A percentile compares a stretch with the other conserved stretches of the same genome.
Evolutionary conservation across 78 protist species (phyloP).

Genomic region (Acrasis kona): DNA sequence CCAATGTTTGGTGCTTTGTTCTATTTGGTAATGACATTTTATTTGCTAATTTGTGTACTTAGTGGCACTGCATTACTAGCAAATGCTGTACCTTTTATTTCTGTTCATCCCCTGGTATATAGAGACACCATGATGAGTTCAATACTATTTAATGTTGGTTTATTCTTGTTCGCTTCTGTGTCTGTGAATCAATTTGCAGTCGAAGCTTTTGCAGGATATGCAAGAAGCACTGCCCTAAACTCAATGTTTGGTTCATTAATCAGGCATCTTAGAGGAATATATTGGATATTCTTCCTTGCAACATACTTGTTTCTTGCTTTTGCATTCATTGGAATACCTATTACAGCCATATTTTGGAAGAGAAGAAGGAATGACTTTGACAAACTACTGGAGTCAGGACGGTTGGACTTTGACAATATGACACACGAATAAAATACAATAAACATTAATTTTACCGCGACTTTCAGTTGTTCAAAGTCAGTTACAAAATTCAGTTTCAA

Average conservation of each 20-base stretch:
- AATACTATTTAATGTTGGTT: constrained; percentile 72
- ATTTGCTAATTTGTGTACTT: constrained; percentile 44
- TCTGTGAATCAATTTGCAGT: constrained; percentile 68
- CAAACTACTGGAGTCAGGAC: too few relatives aligned
- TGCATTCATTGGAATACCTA: too few relatives aligned
- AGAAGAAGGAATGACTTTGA: too few relatives aligned
- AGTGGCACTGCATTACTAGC: constrained; percentile 81
- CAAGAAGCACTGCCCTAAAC: constrained; percentile 50
- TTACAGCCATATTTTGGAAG: too few relatives aligned
- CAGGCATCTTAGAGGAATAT: constrained; percentile 15
- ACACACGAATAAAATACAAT: too few relatives aligned
- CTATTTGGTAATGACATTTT: constrained; percentile 72
- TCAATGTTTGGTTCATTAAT: constrained; percentile 24
- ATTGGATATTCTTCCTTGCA: too few relatives aligned
- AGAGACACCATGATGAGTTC: constrained; percentile 81
- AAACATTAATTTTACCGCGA: too few relatives aligned
- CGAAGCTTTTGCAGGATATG: constrained; percentile 53
- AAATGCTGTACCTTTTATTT: constrained; percentile 57
- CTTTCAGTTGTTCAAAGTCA: too few relatives aligned
- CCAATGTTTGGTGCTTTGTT: constrained; percentile 61
- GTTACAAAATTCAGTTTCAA: too few relatives aligned
- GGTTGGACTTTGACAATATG: too few relatives aligned
- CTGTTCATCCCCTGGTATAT: constrained; percentile 74
- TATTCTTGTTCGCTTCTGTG: constrained; percentile 57
- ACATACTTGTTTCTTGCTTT: too few relatives aligned